These are phyloP conservation scores for Lentinula guzmanii DNA, from an alignment of 768 basidiomycete species.

Conservation along the genomic window DNA sequence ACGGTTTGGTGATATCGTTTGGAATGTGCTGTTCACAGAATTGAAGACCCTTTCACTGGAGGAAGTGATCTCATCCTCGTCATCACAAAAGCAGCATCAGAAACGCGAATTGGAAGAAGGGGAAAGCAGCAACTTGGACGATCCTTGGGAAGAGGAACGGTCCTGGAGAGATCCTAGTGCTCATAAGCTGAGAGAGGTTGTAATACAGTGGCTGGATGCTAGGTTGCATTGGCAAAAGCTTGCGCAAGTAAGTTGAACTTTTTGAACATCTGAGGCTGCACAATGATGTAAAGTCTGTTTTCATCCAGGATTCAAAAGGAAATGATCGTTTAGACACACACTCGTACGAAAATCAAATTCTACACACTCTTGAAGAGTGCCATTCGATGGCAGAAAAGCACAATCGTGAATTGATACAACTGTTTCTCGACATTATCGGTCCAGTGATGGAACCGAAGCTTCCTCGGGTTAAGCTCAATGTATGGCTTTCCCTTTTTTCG, in stretches of 20 bases:
- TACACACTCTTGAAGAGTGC: conserved; percentile 63
- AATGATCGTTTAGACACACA: conserved; percentile 62
- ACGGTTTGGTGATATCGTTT: conserved; percentile 65
- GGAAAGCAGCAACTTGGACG: conserved; percentile 7
- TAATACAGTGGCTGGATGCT: conserved; percentile 42
- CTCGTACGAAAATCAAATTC: conserved; percentile 79
- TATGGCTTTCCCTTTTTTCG: conserved; percentile 82
- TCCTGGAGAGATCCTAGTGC: conserved; percentile 74
- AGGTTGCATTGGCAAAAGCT: background rate
- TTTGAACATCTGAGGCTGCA: background rate
- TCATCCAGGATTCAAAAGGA: conserved; percentile 21
- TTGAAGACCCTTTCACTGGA: conserved; percentile 31
- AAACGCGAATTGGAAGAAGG: background rate
- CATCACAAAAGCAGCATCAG: conserved; percentile 7
- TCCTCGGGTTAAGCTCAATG: conserved; percentile 54
- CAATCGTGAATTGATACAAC: conserved; percentile 79
- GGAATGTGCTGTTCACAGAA: conserved; percentile 65
- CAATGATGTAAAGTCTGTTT: background rate
- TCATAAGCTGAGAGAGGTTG: conserved; percentile 47
- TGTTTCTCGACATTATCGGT: conserved; percentile 58
- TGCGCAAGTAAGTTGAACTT: background rate
- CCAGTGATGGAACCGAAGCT: conserved; percentile 35
- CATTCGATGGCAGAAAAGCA: conserved; percentile 77
- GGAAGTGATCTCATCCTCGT: background rate
- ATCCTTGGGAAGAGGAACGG: conserved; percentile 65